These are phyloP conservation scores for Solanum corneliomulleri DNA, from an alignment of 257 asterid genomes.

Conservation along the genomic window DNA sequence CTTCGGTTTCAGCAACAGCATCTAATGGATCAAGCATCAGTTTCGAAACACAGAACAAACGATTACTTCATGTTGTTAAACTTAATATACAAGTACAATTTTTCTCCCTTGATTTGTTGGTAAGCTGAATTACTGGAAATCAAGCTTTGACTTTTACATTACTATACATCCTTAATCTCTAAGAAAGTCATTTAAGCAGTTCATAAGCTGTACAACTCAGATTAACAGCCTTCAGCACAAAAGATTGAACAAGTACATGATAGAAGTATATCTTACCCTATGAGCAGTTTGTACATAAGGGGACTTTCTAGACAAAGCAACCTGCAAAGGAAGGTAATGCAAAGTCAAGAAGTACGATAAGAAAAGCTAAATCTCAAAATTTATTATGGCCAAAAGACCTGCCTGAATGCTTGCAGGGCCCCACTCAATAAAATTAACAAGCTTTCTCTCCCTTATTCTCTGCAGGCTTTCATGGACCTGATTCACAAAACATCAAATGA, in stretches of 20 bases:
- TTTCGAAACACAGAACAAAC: background rate
- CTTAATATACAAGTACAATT: background rate
- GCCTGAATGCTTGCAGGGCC: constrained; percentile 99
- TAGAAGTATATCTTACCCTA: constrained; percentile 47
- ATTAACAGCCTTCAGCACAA: background rate
- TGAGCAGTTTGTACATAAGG: constrained; percentile 99
- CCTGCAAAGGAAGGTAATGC: constrained; percentile 33
- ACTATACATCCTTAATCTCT: background rate
- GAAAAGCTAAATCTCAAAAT: background rate
- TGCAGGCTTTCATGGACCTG: constrained; percentile 99
- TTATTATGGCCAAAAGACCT: constrained; percentile 2
- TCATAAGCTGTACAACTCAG: background rate
- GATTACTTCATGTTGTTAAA: background rate
- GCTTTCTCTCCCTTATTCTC: constrained; percentile 95
- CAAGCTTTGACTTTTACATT: background rate
- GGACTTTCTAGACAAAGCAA: constrained; percentile 97
- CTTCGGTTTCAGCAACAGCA: background rate
- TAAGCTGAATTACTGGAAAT: background rate
- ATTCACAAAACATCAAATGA: constrained; percentile 9
- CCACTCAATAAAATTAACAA: constrained; percentile 97
- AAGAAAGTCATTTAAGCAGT: background rate
- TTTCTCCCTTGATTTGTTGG: background rate
- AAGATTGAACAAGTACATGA: background rate
- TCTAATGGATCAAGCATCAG: background rate
- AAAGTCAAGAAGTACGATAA: background rate